Evolutionary conservation across 1,284 basidiomycete genomes (phyloP).

Genomic region (Malassezia arunalokei): DNA sequence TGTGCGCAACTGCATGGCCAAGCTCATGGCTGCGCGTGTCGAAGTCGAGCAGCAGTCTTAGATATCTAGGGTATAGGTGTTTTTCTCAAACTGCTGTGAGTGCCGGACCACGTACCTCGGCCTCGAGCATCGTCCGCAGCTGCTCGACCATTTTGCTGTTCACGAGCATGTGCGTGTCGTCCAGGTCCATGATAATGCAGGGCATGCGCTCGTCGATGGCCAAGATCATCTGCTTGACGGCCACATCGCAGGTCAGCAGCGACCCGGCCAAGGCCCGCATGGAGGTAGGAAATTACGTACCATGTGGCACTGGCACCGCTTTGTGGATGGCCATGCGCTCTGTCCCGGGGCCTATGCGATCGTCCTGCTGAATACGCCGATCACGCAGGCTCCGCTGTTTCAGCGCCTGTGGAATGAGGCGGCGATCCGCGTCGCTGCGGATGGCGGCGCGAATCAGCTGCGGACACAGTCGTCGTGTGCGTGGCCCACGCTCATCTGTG

Average conservation of each 20-base stretch:
- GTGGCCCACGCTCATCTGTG: conserved; percentile 69
- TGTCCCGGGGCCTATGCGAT: conserved; percentile 6
- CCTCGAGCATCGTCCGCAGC: conserved; percentile 60
- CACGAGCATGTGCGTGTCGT: conserved; percentile 70
- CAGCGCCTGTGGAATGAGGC: conserved; percentile 19
- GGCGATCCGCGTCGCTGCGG: conserved; percentile 57
- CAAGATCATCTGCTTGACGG: conserved; percentile 76
- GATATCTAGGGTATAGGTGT: conserved; percentile 33
- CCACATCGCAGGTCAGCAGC: conserved; percentile 55
- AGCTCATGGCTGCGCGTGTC: conserved; percentile 16
- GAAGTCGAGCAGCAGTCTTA: conserved; percentile 12
- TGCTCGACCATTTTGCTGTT: conserved; percentile 66
- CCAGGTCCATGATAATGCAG: conserved; percentile 76
- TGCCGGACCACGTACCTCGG: conserved; percentile 54
- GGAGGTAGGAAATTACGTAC: too few relatives aligned
- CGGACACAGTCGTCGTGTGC: conserved; percentile 43
- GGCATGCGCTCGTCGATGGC: conserved; percentile 58
- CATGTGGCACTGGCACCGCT: neutral
- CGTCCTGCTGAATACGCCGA: conserved; percentile 16
- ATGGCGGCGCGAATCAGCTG: conserved; percentile 81
- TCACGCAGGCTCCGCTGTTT: conserved; percentile 9
- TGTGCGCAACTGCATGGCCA: conserved; percentile 67
- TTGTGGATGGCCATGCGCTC: neutral
- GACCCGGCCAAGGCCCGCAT: conserved; percentile 15
- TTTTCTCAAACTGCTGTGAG: conserved; percentile 31